These are phyloP conservation scores for Globisporangium rhizosaccharum DNA, from an alignment of 352 stramenopile species.

Conservation along the genomic window DNA sequence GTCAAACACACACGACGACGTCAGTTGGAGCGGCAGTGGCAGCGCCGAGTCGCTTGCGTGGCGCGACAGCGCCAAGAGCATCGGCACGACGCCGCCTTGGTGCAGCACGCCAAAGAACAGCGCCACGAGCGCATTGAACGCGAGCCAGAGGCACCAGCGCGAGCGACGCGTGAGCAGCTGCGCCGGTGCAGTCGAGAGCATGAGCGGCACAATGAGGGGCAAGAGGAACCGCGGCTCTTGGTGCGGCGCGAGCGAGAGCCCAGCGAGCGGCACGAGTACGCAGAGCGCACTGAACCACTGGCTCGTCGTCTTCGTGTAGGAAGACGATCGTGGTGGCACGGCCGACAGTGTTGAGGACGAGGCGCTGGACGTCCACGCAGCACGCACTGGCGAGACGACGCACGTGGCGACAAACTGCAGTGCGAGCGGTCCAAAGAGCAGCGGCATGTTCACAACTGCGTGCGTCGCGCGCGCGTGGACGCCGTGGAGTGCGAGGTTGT, in stretches of 20 bases:
- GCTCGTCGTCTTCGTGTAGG: no score
- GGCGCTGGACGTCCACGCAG: constrained; percentile 89
- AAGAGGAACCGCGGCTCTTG: no score
- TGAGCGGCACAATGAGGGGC: no score
- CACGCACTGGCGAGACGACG: constrained; percentile 79
- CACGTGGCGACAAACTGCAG: constrained; percentile 42
- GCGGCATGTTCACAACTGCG: constrained; percentile 86
- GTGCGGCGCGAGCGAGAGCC: no score
- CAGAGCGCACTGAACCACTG: no score
- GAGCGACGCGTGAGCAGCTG: no score
- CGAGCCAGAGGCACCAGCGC: no score
- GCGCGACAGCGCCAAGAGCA: constrained; percentile 41
- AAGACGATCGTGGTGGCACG: no score
- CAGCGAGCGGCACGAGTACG: constrained; percentile 73
- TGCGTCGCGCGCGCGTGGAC: constrained; percentile 89
- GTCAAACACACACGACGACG: constrained; percentile 28
- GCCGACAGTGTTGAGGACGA: no score
- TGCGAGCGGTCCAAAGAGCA: constrained; percentile 89
- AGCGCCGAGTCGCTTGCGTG: constrained; percentile 1
- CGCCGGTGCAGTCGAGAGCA: no score
- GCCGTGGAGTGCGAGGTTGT: constrained; percentile 89
- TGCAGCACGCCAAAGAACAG: constrained; percentile 52
- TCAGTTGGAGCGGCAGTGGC: background rate
- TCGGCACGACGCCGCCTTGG: constrained; percentile 59
- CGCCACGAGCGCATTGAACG: no score